A percentile compares a stretch with the other conserved stretches of the same genome.
Evolutionary conservation across 2,329 filamentous ascomycete species (phyloP).

Genomic region (Nemania abortiva): DNA sequence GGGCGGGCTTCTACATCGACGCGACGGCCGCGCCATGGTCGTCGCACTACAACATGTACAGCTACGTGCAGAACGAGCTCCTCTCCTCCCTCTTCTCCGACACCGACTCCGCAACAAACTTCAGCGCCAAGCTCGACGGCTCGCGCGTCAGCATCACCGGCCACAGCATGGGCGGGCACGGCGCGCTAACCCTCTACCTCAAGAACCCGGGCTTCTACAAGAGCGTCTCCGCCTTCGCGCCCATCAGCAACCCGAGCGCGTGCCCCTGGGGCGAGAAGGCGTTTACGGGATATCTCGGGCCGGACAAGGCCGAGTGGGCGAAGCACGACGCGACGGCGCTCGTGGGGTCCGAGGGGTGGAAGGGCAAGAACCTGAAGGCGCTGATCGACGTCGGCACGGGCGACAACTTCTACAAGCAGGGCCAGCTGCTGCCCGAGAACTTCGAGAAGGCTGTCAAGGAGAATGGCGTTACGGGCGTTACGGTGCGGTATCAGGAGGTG

Average conservation of each 20-base stretch:
- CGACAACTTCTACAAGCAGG: conserved; percentile 96
- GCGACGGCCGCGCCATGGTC: conserved; percentile 80
- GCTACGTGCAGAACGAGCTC: conserved; percentile 91
- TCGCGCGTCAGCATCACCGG: conserved; percentile 84
- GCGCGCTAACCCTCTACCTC: conserved; percentile 90
- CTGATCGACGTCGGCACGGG: conserved; percentile 93
- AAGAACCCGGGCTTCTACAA: conserved; percentile 92
- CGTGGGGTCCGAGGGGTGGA: conserved; percentile 76
- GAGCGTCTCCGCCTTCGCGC: conserved; percentile 89
- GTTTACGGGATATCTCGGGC: conserved; percentile 89
- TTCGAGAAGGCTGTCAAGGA: conserved; percentile 83
- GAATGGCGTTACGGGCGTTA: conserved; percentile 77
- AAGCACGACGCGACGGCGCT: conserved; percentile 94
- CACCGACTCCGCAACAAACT: conserved; percentile 44
- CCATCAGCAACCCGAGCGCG: conserved; percentile 85
- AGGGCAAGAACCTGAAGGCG: conserved; percentile 72
- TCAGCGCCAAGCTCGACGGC: conserved; percentile 71
- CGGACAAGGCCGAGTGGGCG: conserved; percentile 81
- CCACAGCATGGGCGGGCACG: conserved; percentile 98
- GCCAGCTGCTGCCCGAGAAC: conserved; percentile 94
- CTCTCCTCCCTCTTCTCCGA: conserved; percentile 77
- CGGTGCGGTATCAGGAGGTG: conserved; percentile 83
- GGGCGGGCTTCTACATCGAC: conserved; percentile 95
- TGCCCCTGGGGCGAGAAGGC: conserved; percentile 98
- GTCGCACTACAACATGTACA: conserved; percentile 92